Conservation (phyloP, 2,329 filamentous ascomycete genomes). For the Sporothrix globosa region DNA sequence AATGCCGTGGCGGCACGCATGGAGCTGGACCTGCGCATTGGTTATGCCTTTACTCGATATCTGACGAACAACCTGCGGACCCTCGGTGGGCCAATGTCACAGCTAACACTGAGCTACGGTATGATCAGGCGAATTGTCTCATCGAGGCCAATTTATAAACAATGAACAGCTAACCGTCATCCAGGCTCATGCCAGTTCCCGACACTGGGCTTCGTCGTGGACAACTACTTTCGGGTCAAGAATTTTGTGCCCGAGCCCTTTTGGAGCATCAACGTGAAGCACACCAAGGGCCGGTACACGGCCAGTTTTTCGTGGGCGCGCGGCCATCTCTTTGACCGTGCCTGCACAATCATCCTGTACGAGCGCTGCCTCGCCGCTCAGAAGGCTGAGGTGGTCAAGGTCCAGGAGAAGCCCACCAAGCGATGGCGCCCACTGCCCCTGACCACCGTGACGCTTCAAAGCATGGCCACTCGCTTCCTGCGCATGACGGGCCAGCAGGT, state of each 20-base stretch:
- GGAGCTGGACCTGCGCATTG: conserved; percentile 89
- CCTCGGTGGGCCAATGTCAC: conserved; percentile 68
- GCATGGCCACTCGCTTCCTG: conserved; percentile 86
- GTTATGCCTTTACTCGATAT: conserved; percentile 88
- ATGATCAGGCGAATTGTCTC: conserved; percentile 39
- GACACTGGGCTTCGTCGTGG: conserved; percentile 93
- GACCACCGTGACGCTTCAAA: conserved; percentile 95
- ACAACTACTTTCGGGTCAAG: conserved; percentile 89
- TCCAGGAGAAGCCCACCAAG: conserved; percentile 86
- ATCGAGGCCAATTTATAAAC: neutral
- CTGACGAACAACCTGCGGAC: conserved; percentile 76
- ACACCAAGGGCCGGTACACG: conserved; percentile 63
- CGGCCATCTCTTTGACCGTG: conserved; percentile 83
- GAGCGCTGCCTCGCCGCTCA: conserved; percentile 81
- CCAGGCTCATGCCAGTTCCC: conserved; percentile 94
- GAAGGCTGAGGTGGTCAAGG: conserved; percentile 77
- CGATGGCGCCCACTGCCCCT: conserved; percentile 93
- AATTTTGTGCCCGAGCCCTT: conserved; percentile 93
- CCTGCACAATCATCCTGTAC: conserved; percentile 77
- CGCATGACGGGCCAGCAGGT: conserved; percentile 89
- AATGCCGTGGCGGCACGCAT: conserved; percentile 87
- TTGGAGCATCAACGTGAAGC: conserved; percentile 86
- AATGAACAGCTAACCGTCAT: conserved; percentile 22
- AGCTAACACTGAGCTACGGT: conserved; percentile 80
- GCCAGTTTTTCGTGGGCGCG: conserved; percentile 85